phyloP scores from a whole-genome alignment of 768 basidiomycete genomes.

The Suillus subalutaceus region DNA sequence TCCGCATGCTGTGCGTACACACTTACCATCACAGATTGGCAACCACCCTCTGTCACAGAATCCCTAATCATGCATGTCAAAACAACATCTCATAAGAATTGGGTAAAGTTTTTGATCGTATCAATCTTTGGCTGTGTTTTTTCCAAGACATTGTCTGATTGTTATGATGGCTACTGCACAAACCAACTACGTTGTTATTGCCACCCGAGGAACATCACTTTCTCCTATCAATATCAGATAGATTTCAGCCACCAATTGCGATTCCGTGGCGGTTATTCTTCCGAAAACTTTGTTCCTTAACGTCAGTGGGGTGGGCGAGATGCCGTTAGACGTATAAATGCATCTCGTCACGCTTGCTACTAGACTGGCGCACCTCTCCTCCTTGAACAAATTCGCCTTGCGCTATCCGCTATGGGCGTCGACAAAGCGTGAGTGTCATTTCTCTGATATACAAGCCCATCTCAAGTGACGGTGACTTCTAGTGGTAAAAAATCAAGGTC shows the following conservation, averaged over 20 bases:
- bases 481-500: slow-evolving; percentile 2
- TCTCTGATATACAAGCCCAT: background rate
- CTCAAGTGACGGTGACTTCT: background rate
- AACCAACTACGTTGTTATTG: background rate
- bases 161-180: background rate
- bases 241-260: background rate
- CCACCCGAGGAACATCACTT: background rate
- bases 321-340: background rate
- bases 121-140: background rate
- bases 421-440: background rate
- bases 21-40: background rate
- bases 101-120: background rate
- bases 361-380: background rate
- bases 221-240: background rate
- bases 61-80: background rate
- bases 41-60: background rate
- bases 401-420: background rate
- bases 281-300: background rate
- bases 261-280: background rate
- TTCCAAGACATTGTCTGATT: background rate
- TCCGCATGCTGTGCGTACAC: background rate
- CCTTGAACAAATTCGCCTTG: background rate
- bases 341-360: background rate
- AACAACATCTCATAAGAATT: background rate
- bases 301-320: background rate